Evolutionary conservation across 768 basidiomycete genomes (phyloP), one percentile per base, ranked within the genome.

Genomic region (Rhizopogon roseolus): DNA sequence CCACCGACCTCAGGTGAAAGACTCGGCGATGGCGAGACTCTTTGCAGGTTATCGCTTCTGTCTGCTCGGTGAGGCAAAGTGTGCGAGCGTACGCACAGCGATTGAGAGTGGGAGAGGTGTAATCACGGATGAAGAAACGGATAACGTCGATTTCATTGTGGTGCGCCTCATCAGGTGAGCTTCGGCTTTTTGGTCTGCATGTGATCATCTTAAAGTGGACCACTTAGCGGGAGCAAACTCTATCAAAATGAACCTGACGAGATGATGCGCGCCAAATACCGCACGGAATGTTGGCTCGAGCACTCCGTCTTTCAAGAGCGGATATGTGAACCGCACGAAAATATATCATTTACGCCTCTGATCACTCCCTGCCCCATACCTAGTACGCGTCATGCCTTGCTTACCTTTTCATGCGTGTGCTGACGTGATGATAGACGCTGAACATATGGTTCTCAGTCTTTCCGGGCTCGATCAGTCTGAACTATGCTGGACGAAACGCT

Each of bases 241-340:
- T 89, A 77, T 58, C 71, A 68, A 3, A 76, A 79, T 32, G 88
- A 90, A 63, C 63, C 67, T 5, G 81, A 84, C 50, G 67, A 71
- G 6, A 10, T 36, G 1, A 61, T 75, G 57, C 76, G 80, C 43
- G 52, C 59, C 3, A 85, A 82, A 59, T 91, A 84, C 62, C 81
- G 93, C 41, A 96, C 94, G 0, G 94, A 97, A 67, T 95, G 91
- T 64, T 98, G 94, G 94, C 75, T 98, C 1, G 94, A 98, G 66
- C 81, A 81, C 42, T 96, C 90, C 61, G 78, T 93, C 13, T 86
- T 81, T 51, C 83, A 86, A 54, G 86, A 90, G 42, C 77, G 80
- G n/a, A 70, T 96, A 49, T 86, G 88, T 62, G 66, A 71, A 16
- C 73, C 81, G 0, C 80, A 84, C 1, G 87, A 88, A 41, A 84